A percentile compares a stretch with the other conserved stretches of the same genome.
These are phyloP conservation scores for Trichophyton benhamiae DNA, from an alignment of 2,329 filamentous ascomycete species.

Conservation along the genomic window DNA sequence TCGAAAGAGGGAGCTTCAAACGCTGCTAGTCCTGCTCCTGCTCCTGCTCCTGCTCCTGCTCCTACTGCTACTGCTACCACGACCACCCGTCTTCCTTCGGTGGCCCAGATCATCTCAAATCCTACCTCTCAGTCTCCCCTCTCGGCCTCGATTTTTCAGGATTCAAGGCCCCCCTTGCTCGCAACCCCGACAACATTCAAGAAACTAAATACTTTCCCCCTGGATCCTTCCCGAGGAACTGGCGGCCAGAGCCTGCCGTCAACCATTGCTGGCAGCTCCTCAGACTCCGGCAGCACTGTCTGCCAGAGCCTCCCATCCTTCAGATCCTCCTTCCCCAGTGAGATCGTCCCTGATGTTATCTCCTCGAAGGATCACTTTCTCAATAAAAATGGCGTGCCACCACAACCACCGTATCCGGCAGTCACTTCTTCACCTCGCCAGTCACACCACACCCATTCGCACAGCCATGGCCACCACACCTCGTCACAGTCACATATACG, in stretches of 20 bases:
- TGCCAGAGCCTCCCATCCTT: conserved; percentile 32
- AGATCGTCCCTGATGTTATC: conserved; percentile 15
- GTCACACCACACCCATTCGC: conserved; percentile 18
- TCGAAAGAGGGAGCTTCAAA: not conserved
- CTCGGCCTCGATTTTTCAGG: not conserved
- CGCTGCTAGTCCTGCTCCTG: not conserved
- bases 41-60: too few species aligned
- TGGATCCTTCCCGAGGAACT: not conserved
- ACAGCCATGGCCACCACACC: conserved; percentile 17
- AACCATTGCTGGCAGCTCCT: conserved; percentile 23
- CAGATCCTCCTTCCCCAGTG: conserved; percentile 24
- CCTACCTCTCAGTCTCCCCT: not conserved
- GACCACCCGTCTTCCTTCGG: not conserved
- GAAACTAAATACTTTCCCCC: not conserved
- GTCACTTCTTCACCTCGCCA: conserved; percentile 13
- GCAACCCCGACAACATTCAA: not conserved
- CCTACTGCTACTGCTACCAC: not conserved
- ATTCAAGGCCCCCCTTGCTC: not conserved
- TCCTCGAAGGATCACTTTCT: conserved; percentile 17
- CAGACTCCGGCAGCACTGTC: conserved; percentile 24
- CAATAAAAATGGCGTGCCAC: conserved; percentile 14
- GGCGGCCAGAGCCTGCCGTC: conserved; percentile 23
- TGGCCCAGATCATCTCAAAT: conserved; percentile 2
- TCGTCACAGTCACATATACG: conserved; percentile 10
- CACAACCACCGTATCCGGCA: conserved; percentile 6